Percentiles rank a stretch among this genome's conserved stretches.
These are phyloP conservation scores for Lentinula detonsa DNA, from an alignment of 768 basidiomycete species.

Conservation along the genomic window DNA sequence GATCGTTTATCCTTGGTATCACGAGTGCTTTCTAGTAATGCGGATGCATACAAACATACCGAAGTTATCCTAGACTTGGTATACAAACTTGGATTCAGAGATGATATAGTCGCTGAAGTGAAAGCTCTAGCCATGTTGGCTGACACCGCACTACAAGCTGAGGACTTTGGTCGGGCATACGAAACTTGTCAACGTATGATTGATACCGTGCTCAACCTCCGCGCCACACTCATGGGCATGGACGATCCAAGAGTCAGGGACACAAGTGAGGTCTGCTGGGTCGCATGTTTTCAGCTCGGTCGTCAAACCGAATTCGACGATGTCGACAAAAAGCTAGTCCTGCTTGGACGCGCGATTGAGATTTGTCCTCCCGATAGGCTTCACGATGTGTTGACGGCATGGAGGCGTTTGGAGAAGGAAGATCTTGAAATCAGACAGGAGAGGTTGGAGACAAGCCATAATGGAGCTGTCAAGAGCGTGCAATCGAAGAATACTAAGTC, in stretches of 20 bases:
- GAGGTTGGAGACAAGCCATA: slow-evolving; percentile 22
- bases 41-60: slow-evolving; percentile 86
- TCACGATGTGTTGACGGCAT: slow-evolving; percentile 68
- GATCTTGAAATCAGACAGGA: slow-evolving; percentile 48
- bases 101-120: slow-evolving; percentile 70
- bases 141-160: slow-evolving; percentile 76
- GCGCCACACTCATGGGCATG: slow-evolving; percentile 21
- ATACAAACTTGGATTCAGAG: slow-evolving; percentile 78
- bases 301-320: slow-evolving; percentile 74
- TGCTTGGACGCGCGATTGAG: slow-evolving; percentile 79
- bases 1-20: slow-evolving; percentile 86
- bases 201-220: slow-evolving; percentile 46
- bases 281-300: slow-evolving; percentile 83
- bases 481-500: slow-evolving; percentile 7
- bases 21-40: slow-evolving; percentile 77
- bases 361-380: slow-evolving; percentile 81
- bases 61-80: slow-evolving; percentile 89
- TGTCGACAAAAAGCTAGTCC: slow-evolving; percentile 53
- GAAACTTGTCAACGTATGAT: slow-evolving; percentile 72
- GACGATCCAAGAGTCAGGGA: slow-evolving; percentile 44
- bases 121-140: slow-evolving; percentile 87
- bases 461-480: slow-evolving; percentile 9
- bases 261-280: slow-evolving; percentile 84
- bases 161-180: slow-evolving; percentile 73
- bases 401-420: slow-evolving; percentile 70